Evolutionary conservation across 257 asterid species (phyloP).

Genomic region (Ocimum tenuiflorum): DNA sequence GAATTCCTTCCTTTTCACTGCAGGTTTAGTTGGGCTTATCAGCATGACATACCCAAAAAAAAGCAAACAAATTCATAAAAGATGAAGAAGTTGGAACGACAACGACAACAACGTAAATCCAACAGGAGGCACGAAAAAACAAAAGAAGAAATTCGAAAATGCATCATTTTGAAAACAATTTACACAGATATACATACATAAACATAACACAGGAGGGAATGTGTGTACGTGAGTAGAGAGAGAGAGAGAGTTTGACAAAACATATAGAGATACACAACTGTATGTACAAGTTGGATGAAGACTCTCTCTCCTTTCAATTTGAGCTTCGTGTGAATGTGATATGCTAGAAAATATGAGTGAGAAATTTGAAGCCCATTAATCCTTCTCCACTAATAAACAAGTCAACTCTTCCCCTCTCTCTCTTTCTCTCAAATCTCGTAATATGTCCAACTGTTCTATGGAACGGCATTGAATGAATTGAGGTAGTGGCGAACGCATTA

Average conservation of each 20-base stretch:
- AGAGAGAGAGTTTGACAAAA: constrained; percentile 11
- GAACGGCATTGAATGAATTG: too few relatives aligned
- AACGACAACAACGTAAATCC: neutral
- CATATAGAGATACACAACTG: constrained; percentile 8
- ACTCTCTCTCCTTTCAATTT: neutral
- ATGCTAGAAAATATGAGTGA: neutral
- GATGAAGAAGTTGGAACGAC: neutral
- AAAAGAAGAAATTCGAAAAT: neutral
- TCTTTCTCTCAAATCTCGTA: constrained; percentile 18
- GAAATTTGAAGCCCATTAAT: constrained; percentile 4
- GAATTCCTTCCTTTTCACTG: neutral
- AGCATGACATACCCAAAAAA: neutral
- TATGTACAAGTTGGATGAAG: constrained; percentile 17
- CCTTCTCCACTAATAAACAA: constrained; percentile 3
- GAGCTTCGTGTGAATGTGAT: neutral
- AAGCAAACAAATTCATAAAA: neutral
- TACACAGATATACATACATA: constrained; percentile 1
- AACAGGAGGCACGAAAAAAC: constrained; percentile 5
- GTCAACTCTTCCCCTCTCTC: constrained; percentile 31
- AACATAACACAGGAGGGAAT: neutral
- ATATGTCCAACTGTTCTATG: constrained; percentile 7
- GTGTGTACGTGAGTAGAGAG: neutral
- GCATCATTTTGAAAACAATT: neutral
- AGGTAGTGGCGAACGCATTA: too few relatives aligned
- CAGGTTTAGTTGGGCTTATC: constrained; percentile 2